A percentile compares a stretch with the other conserved stretches of the same genome.
phyloP scores from a whole-genome alignment of 2,329 filamentous ascomycete genomes.

The Aspergillus phoenicis region DNA sequence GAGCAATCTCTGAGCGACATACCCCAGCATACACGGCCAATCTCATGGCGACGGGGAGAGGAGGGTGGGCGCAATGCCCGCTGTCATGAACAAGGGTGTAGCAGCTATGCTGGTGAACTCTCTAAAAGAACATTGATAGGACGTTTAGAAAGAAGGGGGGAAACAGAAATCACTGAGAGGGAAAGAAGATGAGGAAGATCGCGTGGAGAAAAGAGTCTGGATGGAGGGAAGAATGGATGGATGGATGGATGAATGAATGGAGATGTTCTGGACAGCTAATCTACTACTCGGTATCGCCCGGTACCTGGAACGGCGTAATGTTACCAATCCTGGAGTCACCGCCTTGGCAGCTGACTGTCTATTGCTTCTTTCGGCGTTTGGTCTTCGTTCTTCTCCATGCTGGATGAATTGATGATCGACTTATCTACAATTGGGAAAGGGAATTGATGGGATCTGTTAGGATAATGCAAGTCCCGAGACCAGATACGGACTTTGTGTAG shows the following conservation, averaged over 20 bases:
- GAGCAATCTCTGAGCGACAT: conserved; percentile 28
- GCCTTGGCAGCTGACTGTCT: neutral
- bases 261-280: conserved; percentile 32
- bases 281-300: conserved; percentile 9
- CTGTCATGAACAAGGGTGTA: conserved; percentile 32
- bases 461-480: too few species aligned
- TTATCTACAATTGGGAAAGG: too few species aligned
- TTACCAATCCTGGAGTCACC: conserved; percentile 19
- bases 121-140: conserved; percentile 24
- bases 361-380: neutral
- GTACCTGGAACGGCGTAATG: conserved; percentile 19
- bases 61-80: conserved; percentile 25
- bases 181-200: conserved; percentile 13
- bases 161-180: conserved; percentile 2
- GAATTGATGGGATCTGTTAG: too few species aligned
- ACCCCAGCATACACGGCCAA: conserved; percentile 57
- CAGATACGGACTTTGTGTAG: too few species aligned
- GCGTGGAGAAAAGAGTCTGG: conserved; percentile 13
- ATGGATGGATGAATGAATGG: conserved; percentile 5
- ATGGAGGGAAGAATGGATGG: neutral
- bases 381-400: neutral
- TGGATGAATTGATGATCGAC: neutral
- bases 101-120: neutral
- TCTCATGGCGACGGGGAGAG: conserved; percentile 45
- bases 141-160: neutral